These are phyloP conservation scores for Hysterangium stoloniferum DNA, from an alignment of 768 basidiomycete species.

Conservation along the genomic window DNA sequence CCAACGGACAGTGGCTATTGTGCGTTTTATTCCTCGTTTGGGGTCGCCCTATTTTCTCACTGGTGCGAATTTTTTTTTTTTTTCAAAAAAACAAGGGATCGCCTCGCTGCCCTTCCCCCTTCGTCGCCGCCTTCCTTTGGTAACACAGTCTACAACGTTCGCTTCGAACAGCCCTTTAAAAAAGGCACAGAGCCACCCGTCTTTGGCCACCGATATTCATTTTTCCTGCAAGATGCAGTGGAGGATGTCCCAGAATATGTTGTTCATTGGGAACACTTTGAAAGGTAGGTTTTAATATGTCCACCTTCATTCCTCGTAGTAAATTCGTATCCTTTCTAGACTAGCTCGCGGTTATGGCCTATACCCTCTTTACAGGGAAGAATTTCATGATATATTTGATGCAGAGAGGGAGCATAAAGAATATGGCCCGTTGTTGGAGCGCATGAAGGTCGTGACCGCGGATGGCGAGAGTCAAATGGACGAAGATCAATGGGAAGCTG, in stretches of 20 bases:
- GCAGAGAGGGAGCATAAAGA: slow-evolving; percentile 76
- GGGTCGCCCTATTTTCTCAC: background rate
- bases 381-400: slow-evolving; percentile 84
- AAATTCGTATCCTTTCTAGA: slow-evolving; percentile 33
- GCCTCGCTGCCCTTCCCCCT: slow-evolving; percentile 61
- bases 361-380: slow-evolving; percentile 65
- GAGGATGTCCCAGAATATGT: slow-evolving; percentile 97
- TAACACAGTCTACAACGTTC: slow-evolving; percentile 84
- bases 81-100: too few species aligned
- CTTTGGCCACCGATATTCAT: slow-evolving; percentile 91
- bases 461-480: slow-evolving; percentile 89
- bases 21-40: slow-evolving; percentile 32
- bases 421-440: slow-evolving; percentile 72
- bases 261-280: slow-evolving; percentile 93
- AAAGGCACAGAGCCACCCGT: slow-evolving; percentile 33
- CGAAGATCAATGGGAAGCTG: slow-evolving; percentile 95
- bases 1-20: slow-evolving; percentile 81
- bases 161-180: slow-evolving; percentile 63
- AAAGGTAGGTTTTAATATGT: slow-evolving; percentile 43
- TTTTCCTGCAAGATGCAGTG: slow-evolving; percentile 91
- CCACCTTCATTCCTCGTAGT: slow-evolving; percentile 10
- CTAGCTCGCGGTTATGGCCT: slow-evolving; percentile 80
- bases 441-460: slow-evolving; percentile 87
- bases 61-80: slow-evolving; percentile 10
- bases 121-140: slow-evolving; percentile 77